Evolutionary conservation across 495 filamentous ascomycete genomes (phyloP), one percentile per base, ranked within the genome.

Genomic region (Pyronema omphalodes): DNA sequence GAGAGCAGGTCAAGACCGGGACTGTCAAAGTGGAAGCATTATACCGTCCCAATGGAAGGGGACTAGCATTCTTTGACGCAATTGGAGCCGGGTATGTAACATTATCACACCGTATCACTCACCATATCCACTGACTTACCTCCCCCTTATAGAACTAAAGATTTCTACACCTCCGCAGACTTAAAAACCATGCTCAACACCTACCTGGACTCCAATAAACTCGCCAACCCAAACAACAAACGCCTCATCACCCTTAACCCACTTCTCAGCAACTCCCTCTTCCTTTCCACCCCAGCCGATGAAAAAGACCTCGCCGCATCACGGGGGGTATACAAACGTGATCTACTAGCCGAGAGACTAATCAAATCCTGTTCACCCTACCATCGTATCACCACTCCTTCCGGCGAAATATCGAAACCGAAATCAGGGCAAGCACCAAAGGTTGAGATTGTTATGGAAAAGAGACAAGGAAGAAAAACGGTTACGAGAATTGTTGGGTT

Each of bases 401-500:
- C 58, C 11, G 58, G 57, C 14, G 35, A 69, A 40, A 41, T 57
- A 9, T 69, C 71, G n/a, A 85, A 83, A 62, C 74, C 82, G 3
- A 81, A 78, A 60, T 68, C 78, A 6, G 82, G 82, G 0, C 53
- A 69, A 0, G 64, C 76, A 33, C 80, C 82, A 2, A 83, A 81
- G 51, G 70, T 77, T 8, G 66, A 67, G 7, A 71, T 86, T 33
- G 67, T 71, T 0, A 63, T 84, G 5, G 80, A 85, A 61, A 81
- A 76, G 33, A 72, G 81, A 1, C 76, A 74, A n/a, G 80, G 79
- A 9, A 79, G 76, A 34, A 86, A 85, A 67, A 79, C 74, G 2
- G 74, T 82, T 6, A 85, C 82, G 1, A 80, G 76, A 56, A 68
- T 84, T 1, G 73, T 68, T 12, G 78, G 76, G 5, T 57, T 86